Evolutionary conservation across 2,329 filamentous ascomycete genomes (phyloP), one percentile per base, ranked within the genome.

Genomic region (Hansfordia pulvinata): DNA sequence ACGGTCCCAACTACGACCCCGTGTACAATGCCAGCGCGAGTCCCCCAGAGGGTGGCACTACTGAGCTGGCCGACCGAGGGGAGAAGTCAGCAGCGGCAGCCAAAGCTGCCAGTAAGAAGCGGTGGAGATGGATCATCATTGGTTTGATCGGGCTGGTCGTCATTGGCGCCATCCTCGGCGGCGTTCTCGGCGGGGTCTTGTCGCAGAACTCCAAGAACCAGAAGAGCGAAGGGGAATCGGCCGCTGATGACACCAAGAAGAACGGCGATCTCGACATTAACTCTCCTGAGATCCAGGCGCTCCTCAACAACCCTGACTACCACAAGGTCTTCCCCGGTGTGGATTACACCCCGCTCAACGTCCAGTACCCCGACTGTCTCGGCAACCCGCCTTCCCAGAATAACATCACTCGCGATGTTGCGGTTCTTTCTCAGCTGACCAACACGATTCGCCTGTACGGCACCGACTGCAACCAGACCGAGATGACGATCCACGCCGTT

Each of bases 381-480:
- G 57, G 65, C 29, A 68, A 76, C 39, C 81, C 82, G 1, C 80
- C 88, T 0, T 86, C 77, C 18, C 88, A 94, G 48, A 93, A 96
- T 57, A 94, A 96, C 47, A 65, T 96, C 37, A 96, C 90, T 1
- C 74, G 83, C 28, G 88, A 96, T 47, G 60, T 94, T 31, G 88
- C 90, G 2, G 76, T 94, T 8, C 71, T 96, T 27, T 85, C 81
- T 9, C 85, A 93, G 49, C 62, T 96, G 22, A 93, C 85, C 32
- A 86, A 93, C 47, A 76, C 75, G 3, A 69, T 96, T 25, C 77
- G 88, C 6, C 63, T 94, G 1, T 96, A 96, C 49, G 88, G 88
- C 26, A 96, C 84, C 9, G 88, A 96, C 56, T 96, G 88, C 64
- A 94, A 94, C 53, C 88, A 96, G 54, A 96, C 88, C 0, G 71